Base-by-base conservation (phyloP, 495 filamentous ascomycete species). In the Penicillium roqueforti region DNA sequence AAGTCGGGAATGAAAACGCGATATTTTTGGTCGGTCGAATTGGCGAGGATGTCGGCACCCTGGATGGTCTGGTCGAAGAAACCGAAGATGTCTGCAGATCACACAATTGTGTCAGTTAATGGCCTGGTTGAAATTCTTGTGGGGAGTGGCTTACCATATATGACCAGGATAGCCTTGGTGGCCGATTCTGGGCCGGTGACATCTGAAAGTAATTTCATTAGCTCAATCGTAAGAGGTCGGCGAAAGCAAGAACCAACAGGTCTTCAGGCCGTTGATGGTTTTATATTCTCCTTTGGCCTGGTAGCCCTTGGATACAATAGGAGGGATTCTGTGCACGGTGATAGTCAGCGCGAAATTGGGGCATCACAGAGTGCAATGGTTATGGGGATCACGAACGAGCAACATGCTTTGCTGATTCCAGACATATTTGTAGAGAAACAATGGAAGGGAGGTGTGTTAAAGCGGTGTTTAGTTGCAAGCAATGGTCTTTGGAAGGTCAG, bases 241-340 rank as follows among this genome's bases (percentile, higher is more conserved):
- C 11, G 18, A 14, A 20, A 1, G 14, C 2, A 6, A 26, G 11
- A 29, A 61, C 75, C 19, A 68, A 86, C 83, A 87, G 42, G 81
- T 84, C 69, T 84, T 82, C 62, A 83, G 52, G 56, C 82, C 82
- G 69, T 78, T 76, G 66, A 84, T 70, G 38, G 75, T 80, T 60
- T 81, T 77, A 62, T 83, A 86, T 62, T 76, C 69, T 47, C 83
- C 83, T 66, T 86, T 86, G 57, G 75, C 62, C 53, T 77, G 62
- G 68, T 86, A 87, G 51, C 68, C 79, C 55, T 81, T 78, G 54
- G 71, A 69, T 18, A 82, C 66, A 34, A 84, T 70, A 10, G 83
- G 80, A 5, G 82, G 81, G 52, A 83, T 74, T 14, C 74, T 58
- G 19, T 29, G 22, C 26, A 25, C 22, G 14, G 45, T 48, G 13